Percentiles rank a stretch among this genome's conserved stretches.
Conservation (phyloP, 805 yeast species). For the Cyberlindnera nakhonratchasimensis region DNA sequence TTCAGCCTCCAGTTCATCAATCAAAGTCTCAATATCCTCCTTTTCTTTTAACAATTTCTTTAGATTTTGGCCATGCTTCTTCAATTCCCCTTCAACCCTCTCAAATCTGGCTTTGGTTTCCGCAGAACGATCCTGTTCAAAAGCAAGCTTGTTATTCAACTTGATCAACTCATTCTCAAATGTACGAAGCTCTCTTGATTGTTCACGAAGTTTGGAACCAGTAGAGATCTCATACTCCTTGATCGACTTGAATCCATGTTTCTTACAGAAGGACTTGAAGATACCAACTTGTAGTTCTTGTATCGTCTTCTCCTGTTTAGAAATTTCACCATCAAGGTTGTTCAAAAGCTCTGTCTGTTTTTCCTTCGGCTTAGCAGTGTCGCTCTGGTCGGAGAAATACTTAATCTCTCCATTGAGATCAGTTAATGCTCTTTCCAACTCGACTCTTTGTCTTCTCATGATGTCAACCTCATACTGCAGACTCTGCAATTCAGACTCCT, state of each 20-base stretch:
- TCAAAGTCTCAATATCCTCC: slow-evolving; percentile 29
- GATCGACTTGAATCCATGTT: slow-evolving; percentile 51
- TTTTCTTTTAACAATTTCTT: slow-evolving; percentile 33
- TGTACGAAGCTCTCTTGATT: slow-evolving; percentile 58
- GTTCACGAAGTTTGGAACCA: slow-evolving; percentile 53
- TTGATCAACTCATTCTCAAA: slow-evolving; percentile 58
- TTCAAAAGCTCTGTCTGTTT: slow-evolving; percentile 26
- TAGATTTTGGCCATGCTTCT: slow-evolving; percentile 35
- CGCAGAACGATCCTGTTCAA: slow-evolving; percentile 57
- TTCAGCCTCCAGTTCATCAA: slow-evolving; percentile 40
- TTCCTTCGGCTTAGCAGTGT: slow-evolving; percentile 27
- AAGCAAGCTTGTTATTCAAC: slow-evolving; percentile 55
- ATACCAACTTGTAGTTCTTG: slow-evolving; percentile 40
- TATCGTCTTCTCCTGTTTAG: slow-evolving; percentile 28
- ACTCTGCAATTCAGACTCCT: slow-evolving; percentile 52
- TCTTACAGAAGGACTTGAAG: slow-evolving; percentile 52
- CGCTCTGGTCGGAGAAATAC: slow-evolving; percentile 40
- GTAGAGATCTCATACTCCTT: slow-evolving; percentile 68
- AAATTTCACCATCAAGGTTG: slow-evolving; percentile 25
- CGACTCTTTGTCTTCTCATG: slow-evolving; percentile 43
- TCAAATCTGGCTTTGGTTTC: slow-evolving; percentile 48
- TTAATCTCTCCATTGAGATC: slow-evolving; percentile 49
- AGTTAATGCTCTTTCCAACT: slow-evolving; percentile 40
- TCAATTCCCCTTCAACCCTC: slow-evolving; percentile 39
- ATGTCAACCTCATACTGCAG: slow-evolving; percentile 44